Evolutionary conservation across 768 basidiomycete genomes (phyloP).

Genomic region (Termitomyces sp.): DNA sequence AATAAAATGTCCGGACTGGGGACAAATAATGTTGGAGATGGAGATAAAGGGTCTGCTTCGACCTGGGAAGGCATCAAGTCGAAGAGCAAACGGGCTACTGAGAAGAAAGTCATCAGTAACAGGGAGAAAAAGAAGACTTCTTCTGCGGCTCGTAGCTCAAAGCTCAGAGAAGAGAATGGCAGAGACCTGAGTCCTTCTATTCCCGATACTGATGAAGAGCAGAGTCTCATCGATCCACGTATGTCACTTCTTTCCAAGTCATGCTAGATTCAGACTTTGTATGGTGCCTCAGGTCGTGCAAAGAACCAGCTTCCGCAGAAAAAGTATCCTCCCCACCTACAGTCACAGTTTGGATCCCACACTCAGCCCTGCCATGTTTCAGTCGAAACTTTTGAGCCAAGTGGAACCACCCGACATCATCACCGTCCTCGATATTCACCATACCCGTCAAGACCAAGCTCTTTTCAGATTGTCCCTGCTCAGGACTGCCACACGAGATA

Average conservation of each 20-base stretch:
- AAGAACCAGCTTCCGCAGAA: constrained; percentile 12
- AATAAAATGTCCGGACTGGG: constrained; percentile 11
- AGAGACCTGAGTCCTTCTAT: constrained; percentile 11
- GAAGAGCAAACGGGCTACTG: constrained; percentile 20
- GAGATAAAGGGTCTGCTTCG: constrained; percentile 13
- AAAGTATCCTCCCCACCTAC: constrained; percentile 6
- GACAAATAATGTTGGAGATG: constrained; percentile 16
- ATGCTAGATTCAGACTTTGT: neutral
- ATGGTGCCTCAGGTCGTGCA: neutral
- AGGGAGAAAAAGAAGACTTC: constrained; percentile 23
- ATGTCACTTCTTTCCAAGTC: neutral
- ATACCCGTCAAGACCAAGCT: constrained; percentile 17
- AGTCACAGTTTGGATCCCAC: constrained; percentile 3
- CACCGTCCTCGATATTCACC: constrained; percentile 31
- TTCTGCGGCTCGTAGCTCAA: constrained; percentile 16
- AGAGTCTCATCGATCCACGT: constrained; percentile 7
- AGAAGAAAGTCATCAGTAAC: constrained; percentile 5
- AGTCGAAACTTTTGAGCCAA: constrained; percentile 1
- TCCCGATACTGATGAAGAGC: constrained; percentile 12
- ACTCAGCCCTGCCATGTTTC: neutral
- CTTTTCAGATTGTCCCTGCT: constrained; percentile 2
- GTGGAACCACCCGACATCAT: neutral
- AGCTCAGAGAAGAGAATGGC: constrained; percentile 15
- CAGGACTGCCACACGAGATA: constrained; percentile 2
- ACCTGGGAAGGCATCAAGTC: constrained; percentile 20